Percentiles rank a stretch among this genome's conserved stretches.
Evolutionary conservation across 2,329 filamentous ascomycete species (phyloP).

Genomic region (Stachybotrys echinatus): DNA sequence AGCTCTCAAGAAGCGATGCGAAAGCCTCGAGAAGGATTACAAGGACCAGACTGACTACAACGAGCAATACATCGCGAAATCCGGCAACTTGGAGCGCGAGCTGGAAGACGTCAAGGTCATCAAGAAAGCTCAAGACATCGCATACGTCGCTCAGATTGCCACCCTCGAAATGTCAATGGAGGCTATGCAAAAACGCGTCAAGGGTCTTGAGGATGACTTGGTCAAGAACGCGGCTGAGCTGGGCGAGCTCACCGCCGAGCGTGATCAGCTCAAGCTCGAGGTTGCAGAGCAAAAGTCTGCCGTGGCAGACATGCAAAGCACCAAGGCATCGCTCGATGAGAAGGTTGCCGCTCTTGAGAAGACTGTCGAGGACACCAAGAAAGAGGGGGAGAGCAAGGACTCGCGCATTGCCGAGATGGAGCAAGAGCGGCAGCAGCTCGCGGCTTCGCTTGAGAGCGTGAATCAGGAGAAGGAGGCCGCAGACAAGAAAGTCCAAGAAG

Average conservation of each 20-base stretch:
- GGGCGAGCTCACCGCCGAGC: constrained; percentile 15
- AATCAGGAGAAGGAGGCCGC: constrained; percentile 16
- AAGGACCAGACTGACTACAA: constrained; percentile 8
- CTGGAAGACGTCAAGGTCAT: constrained; percentile 16
- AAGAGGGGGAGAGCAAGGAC: constrained; percentile 13
- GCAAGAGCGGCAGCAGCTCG: constrained; percentile 14
- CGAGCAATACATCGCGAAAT: constrained; percentile 15
- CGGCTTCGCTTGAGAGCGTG: constrained; percentile 14
- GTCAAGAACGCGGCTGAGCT: constrained; percentile 15
- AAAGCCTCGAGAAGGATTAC: constrained; percentile 17
- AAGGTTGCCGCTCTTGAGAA: constrained; percentile 15
- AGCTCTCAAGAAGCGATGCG: constrained; percentile 18
- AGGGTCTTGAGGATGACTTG: constrained; percentile 16
- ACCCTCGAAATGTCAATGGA: constrained; percentile 20
- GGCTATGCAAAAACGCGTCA: constrained; percentile 16
- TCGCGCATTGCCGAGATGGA: constrained; percentile 14
- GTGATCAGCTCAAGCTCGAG: constrained; percentile 14
- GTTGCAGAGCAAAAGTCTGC: constrained; percentile 11
- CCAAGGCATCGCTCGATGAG: constrained; percentile 8
- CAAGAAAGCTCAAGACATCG: constrained; percentile 16
- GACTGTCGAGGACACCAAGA: constrained; percentile 3
- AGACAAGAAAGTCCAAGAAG: constrained; percentile 12
- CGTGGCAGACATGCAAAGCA: constrained; percentile 9
- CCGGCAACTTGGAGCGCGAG: constrained; percentile 18
- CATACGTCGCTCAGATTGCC: constrained; percentile 17